Evolutionary conservation across 768 basidiomycete species (phyloP).

Genomic region (Leccinellum albellum): DNA sequence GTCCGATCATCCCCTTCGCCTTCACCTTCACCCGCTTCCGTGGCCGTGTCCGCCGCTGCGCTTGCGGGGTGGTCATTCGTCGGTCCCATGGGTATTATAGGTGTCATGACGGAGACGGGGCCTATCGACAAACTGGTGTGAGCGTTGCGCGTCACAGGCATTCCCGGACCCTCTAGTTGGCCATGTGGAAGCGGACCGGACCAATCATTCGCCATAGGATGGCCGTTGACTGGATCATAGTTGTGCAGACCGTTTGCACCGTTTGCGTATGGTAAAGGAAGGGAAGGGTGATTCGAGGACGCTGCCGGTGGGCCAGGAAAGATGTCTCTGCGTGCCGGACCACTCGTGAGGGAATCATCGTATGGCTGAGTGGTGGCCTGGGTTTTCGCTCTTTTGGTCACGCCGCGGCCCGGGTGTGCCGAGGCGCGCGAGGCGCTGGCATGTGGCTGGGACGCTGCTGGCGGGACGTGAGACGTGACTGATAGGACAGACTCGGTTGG

Average conservation of each 20-base stretch:
- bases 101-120: constrained; percentile 22
- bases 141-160: constrained; percentile 58
- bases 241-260: constrained; percentile 36
- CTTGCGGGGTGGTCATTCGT: constrained; percentile 33
- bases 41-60: constrained; percentile 38
- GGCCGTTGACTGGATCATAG: constrained; percentile 39
- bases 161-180: constrained; percentile 72
- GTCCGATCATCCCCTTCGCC: constrained; percentile 56
- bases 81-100: constrained; percentile 22
- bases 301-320: constrained; percentile 51
- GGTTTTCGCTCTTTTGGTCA: constrained; percentile 42
- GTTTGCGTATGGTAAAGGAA: constrained; percentile 42
- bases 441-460: constrained; percentile 31
- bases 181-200: constrained; percentile 44
- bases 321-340: constrained; percentile 39
- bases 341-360: constrained; percentile 40
- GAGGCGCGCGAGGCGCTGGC: constrained; percentile 25
- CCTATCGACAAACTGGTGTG: constrained; percentile 22
- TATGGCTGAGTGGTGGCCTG: constrained; percentile 38
- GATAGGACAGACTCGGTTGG: constrained; percentile 74
- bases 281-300: constrained; percentile 49
- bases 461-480: constrained; percentile 59
- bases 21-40: constrained; percentile 48
- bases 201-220: constrained; percentile 44
- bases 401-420: constrained; percentile 31